Base-by-base conservation (phyloP, 805 yeast species). In the Groenewaldozyma tartarivorans region DNA sequence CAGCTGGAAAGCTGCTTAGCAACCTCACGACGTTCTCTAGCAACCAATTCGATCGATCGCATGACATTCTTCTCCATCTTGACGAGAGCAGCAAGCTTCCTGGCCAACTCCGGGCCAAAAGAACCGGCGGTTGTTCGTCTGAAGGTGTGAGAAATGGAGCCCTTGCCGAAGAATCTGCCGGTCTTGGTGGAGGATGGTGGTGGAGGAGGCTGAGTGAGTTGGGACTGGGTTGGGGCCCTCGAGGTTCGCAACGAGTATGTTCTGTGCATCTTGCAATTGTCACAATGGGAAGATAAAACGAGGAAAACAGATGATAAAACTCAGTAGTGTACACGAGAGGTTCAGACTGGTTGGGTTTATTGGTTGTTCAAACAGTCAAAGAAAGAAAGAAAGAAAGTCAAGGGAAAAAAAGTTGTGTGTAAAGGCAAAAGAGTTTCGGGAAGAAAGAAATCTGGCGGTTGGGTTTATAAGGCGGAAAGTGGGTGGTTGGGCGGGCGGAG, bases 201-300 rank as follows among this genome's bases (percentile, higher is more conserved):
- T 36, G 97, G 97, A 42, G 94, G 90, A 26, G 97, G 96, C 38
- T 83, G 74, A 62, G 81, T 88, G 66, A 90, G 67, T 68, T 90
- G 96, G 51, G 95, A 77, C 46, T 97, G 97, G 43, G 98, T 88
- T 48, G 98, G 98, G 31, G 96, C 97, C 67, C 95, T 83, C 42
- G 81, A 64, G 55, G 87, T 79, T 77, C 98, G 87, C 67, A 90
- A 74, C 27, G 98, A 90, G 69, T 92, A 92, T 38, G 98, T 90
- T 80, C 96, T 83, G 75, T 90, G 96, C 98, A 92, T 92, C 42
- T 41, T 53, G n/a, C 18, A n/a, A 7, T 34, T 34, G 6, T 15
- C 9, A 36, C 13, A 17, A 17, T 6, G 13, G 37, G 24, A 31
- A 31, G 15, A 31, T 11, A 16, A 13, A 16, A n/a, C 17, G 34